These are phyloP conservation scores for Toxoplasma gondii DNA, from an alignment of 169 alveolate species.

Conservation along the genomic window DNA sequence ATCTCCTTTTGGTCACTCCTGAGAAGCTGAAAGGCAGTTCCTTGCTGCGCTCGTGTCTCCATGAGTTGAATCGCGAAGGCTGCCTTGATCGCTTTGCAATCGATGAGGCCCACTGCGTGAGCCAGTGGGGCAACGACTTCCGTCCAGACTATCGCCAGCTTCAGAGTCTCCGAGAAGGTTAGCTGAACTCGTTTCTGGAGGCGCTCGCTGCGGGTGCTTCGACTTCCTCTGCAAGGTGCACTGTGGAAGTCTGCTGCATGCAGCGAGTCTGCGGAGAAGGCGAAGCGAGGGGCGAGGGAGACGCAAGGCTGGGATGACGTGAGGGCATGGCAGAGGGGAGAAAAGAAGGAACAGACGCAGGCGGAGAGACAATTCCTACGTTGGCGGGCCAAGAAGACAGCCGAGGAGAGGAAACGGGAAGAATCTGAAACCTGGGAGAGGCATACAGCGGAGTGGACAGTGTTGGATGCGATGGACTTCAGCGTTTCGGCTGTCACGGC, in stretches of 20 bases:
- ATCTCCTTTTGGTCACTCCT: slow-evolving; percentile 92
- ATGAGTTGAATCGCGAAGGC: slow-evolving; percentile 79
- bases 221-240: background rate
- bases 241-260: background rate
- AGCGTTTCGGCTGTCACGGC: too few relatives aligned
- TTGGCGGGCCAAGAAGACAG: too few relatives aligned
- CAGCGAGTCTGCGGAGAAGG: background rate
- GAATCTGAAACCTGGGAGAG: too few relatives aligned
- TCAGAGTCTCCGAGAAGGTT: slow-evolving; percentile 81
- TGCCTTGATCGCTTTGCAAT: slow-evolving; percentile 93
- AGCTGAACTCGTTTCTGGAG: background rate
- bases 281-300: background rate
- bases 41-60: slow-evolving; percentile 79
- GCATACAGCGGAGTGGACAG: too few relatives aligned
- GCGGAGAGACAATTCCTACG: background rate
- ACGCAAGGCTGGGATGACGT: background rate
- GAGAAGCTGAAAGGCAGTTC: slow-evolving; percentile 90
- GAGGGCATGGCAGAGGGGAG: background rate
- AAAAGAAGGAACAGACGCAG: background rate
- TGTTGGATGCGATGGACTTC: too few relatives aligned
- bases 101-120: slow-evolving; percentile 99
- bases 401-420: too few relatives aligned
- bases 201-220: background rate
- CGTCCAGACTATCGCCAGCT: slow-evolving; percentile 94
- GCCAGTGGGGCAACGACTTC: slow-evolving; percentile 99